Evolutionary conservation across 2,329 filamentous ascomycete genomes (phyloP).

Genomic region (Aspergillus unguis): DNA sequence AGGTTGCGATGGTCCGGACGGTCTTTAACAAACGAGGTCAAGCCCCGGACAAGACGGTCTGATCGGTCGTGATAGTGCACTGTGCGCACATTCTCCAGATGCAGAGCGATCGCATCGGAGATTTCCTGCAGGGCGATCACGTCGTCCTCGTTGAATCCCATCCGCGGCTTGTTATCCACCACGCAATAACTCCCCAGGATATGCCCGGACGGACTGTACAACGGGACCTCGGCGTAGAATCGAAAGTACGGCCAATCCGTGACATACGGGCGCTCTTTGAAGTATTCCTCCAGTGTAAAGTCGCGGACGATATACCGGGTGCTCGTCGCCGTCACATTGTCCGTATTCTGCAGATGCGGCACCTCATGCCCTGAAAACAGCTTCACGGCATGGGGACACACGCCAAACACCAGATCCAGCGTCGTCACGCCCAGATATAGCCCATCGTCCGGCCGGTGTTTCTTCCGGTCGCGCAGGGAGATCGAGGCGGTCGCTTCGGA

Average conservation of each 20-base stretch:
- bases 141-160: conserved; percentile 34
- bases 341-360: conserved; percentile 1
- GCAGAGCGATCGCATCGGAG: conserved; percentile 50
- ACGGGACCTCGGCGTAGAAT: conserved; percentile 60
- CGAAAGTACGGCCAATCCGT: conserved; percentile 30
- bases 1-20: not conserved
- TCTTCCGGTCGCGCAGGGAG: conserved; percentile 23
- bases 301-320: conserved; percentile 35
- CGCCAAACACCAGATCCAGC: conserved; percentile 1
- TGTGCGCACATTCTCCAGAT: conserved; percentile 55
- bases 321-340: not conserved
- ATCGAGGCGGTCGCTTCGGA: conserved; percentile 48
- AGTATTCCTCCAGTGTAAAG: conserved; percentile 32
- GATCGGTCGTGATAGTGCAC: conserved; percentile 52
- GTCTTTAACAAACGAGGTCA: conserved; percentile 47
- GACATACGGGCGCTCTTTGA: conserved; percentile 33
- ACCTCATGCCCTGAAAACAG: conserved; percentile 3
- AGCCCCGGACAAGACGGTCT: conserved; percentile 54
- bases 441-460: conserved; percentile 15
- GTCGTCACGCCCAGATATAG: conserved; percentile 21
- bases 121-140: conserved; percentile 11
- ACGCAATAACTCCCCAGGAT: conserved; percentile 59
- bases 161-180: conserved; percentile 53
- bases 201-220: conserved; percentile 53
- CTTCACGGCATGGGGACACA: conserved; percentile 3